phyloP scores from a whole-genome alignment of 1,139 yeast species.

The Protomyces inundatus region DNA sequence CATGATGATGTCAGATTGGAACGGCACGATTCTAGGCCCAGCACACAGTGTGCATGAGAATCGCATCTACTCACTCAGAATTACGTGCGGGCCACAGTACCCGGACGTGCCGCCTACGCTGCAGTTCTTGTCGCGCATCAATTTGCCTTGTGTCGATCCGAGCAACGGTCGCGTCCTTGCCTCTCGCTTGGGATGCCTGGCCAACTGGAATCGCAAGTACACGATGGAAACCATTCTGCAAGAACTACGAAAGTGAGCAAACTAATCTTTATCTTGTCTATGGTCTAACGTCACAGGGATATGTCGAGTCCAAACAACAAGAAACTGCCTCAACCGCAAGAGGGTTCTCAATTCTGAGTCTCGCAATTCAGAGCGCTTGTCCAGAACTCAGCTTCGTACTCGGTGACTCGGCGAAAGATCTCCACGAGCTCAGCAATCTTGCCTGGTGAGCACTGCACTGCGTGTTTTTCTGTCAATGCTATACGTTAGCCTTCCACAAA shows the following conservation, averaged over 20 bases:
- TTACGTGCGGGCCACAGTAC: conserved; percentile 76
- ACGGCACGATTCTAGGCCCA: conserved; percentile 94
- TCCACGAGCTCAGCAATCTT: conserved; percentile 14
- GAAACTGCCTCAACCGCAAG: conserved; percentile 84
- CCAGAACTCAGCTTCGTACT: conserved; percentile 24
- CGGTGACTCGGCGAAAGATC: conserved; percentile 23
- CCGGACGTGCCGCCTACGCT: conserved; percentile 88
- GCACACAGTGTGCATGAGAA: conserved; percentile 83
- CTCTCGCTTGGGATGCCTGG: conserved; percentile 61
- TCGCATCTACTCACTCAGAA: conserved; percentile 76
- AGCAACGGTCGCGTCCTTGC: conserved; percentile 49
- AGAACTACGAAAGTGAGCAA: conserved; percentile 61
- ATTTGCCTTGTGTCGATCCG: conserved; percentile 79
- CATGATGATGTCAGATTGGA: conserved; percentile 88
- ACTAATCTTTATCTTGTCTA: no score
- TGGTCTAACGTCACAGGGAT: conserved; percentile 41
- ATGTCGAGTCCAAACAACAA: conserved; percentile 83
- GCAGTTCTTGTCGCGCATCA: conserved; percentile 71
- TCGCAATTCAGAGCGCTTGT: conserved; percentile 4
- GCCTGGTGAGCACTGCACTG: conserved; percentile 1
- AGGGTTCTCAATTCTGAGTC: conserved; percentile 47
- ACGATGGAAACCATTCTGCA: conserved; percentile 88
- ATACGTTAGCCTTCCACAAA: background rate
- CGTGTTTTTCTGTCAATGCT: conserved; percentile 15
- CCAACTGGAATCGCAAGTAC: conserved; percentile 79